Percentiles rank a stretch among this genome's conserved stretches.
Conservation (phyloP, 108 stramenopile genomes). For the Tribonema minus region DNA sequence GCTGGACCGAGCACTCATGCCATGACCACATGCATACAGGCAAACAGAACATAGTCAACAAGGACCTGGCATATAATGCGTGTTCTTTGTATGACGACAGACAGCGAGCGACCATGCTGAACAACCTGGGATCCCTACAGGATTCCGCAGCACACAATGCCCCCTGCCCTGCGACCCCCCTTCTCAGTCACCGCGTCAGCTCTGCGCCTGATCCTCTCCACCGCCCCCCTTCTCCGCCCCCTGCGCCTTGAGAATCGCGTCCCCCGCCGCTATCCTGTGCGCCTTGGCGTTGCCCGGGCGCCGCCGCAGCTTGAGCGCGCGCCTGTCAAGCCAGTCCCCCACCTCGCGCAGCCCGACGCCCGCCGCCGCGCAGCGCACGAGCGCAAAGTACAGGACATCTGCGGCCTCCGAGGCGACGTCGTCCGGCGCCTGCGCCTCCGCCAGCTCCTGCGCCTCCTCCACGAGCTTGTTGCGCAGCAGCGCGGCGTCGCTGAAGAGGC, state of each 20-base stretch:
- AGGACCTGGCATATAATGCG: too few species aligned
- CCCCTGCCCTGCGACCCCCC: too few species aligned
- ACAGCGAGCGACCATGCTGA: too few species aligned
- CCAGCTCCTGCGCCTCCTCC: slow-evolving; percentile 96
- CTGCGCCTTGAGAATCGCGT: slow-evolving; percentile 62
- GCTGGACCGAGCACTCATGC: too few species aligned
- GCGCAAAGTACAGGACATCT: slow-evolving; percentile 90
- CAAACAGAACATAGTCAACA: too few species aligned
- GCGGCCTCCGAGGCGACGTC: slow-evolving; percentile 91
- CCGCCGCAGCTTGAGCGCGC: slow-evolving; percentile 84
- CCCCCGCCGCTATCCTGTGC: slow-evolving; percentile 77
- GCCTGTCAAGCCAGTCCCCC: slow-evolving; percentile 66
- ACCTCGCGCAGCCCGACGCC: slow-evolving; percentile 89
- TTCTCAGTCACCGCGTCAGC: too few species aligned
- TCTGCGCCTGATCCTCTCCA: too few species aligned
- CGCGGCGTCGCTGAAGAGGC: slow-evolving; percentile 79
- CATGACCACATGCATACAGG: too few species aligned
- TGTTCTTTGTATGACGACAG: too few species aligned
- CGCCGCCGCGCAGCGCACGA: slow-evolving; percentile 81
- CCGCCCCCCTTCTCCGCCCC: too few species aligned
- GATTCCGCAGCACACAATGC: too few species aligned
- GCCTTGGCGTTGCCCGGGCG: slow-evolving; percentile 88
- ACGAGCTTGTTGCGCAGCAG: slow-evolving; percentile 88
- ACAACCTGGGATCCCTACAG: too few species aligned
- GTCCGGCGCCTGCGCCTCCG: slow-evolving; percentile 71